A percentile compares a stretch with the other conserved stretches of the same genome.
These are phyloP conservation scores for Jimgerdemannia flammicorona DNA, from an alignment of 192 early-diverging fungal species.

Conservation along the genomic window DNA sequence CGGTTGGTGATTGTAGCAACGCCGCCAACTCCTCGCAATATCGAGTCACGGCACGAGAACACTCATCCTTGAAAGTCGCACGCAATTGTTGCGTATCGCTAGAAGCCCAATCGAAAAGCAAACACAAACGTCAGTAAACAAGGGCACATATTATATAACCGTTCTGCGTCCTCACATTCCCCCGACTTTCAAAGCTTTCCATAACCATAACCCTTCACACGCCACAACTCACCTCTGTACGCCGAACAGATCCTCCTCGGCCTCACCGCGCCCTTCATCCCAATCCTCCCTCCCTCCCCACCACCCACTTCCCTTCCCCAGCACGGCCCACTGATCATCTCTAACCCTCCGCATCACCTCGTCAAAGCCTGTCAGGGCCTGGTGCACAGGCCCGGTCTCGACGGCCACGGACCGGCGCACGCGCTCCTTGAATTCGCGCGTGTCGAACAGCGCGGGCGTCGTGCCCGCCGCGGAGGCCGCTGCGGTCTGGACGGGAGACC, in stretches of 20 bases:
- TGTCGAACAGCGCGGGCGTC: constrained; percentile 18
- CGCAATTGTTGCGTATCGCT: not conserved
- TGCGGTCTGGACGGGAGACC: constrained; percentile 12
- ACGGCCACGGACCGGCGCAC: constrained; percentile 7
- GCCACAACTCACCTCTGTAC: not conserved
- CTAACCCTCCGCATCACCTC: not conserved
- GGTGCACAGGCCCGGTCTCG: constrained; percentile 1
- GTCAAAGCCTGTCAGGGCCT: constrained; percentile 21
- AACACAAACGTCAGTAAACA: no score
- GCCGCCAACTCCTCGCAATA: constrained; percentile 3
- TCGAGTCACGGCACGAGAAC: not conserved
- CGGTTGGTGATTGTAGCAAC: not conserved
- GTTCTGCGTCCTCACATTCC: no score
- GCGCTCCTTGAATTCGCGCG: constrained; percentile 18
- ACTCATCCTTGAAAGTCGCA: constrained; percentile 8
- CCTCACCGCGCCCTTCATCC: not conserved
- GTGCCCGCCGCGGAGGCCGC: constrained; percentile 6
- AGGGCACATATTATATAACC: no score
- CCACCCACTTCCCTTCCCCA: constrained; percentile 6
- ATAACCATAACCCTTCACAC: no score
- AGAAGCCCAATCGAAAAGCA: not conserved
- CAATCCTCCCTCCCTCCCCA: not conserved
- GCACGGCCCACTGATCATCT: constrained; percentile 2
- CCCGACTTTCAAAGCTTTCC: no score
- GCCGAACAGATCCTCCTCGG: not conserved